A percentile compares a stretch with the other conserved stretches of the same genome.
Evolutionary conservation across 2,329 filamentous ascomycete species (phyloP).

Genomic region (Microdochium nivale): DNA sequence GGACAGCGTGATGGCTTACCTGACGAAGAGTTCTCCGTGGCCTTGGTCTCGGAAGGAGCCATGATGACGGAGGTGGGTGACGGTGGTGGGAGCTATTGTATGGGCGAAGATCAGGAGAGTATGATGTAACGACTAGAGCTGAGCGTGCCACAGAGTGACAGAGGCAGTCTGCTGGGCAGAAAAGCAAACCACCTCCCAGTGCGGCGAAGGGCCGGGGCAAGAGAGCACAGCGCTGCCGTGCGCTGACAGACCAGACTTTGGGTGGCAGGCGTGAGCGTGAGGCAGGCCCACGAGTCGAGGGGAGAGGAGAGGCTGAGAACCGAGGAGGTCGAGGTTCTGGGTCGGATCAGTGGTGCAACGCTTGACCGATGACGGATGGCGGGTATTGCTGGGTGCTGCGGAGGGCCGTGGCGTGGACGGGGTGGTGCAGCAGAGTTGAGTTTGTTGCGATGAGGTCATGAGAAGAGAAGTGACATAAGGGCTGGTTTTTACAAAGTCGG

Average conservation of each 20-base stretch:
- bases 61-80: slow-evolving; percentile 24
- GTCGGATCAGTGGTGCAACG: not conserved
- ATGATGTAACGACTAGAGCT: not conserved
- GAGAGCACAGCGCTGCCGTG: not conserved
- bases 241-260: not conserved
- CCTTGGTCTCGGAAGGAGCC: slow-evolving; percentile 22
- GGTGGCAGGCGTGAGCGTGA: not conserved
- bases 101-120: slow-evolving; percentile 2
- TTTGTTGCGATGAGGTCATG: slow-evolving; percentile 27
- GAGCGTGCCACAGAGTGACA: not conserved
- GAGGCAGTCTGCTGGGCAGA: not conserved
- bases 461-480: slow-evolving; percentile 29
- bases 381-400: not conserved
- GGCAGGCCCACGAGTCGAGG: not conserved
- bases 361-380: not conserved
- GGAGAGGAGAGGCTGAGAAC: not conserved
- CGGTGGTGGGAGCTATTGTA: slow-evolving; percentile 15
- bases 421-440: slow-evolving; percentile 9
- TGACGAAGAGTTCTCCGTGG: slow-evolving; percentile 22
- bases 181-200: not conserved
- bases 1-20: slow-evolving; percentile 14
- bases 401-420: slow-evolving; percentile 7
- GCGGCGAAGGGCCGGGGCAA: not conserved
- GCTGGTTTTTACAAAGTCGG: slow-evolving; percentile 24
- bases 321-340: no score